phyloP scores from a whole-genome alignment of 2,329 filamentous ascomycete genomes.

The Huntiella moniliformis region DNA sequence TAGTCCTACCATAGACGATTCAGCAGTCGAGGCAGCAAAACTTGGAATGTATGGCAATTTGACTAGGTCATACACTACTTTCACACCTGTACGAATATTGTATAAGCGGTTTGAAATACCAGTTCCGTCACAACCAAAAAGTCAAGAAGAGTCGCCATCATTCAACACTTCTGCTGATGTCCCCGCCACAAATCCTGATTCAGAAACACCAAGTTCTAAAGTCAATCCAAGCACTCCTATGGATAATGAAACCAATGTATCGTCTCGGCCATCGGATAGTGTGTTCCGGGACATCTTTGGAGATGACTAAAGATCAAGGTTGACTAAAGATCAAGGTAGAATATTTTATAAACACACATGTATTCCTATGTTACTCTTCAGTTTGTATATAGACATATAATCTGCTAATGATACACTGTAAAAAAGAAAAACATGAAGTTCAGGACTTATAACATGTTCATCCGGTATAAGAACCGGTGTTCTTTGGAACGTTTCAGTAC shows the following conservation, averaged over 20 bases:
- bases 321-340: background rate
- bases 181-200: background rate
- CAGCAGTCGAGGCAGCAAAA: conserved; percentile 69
- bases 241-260: background rate
- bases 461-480: too few species aligned
- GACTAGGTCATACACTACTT: conserved; percentile 54
- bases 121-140: conserved; percentile 39
- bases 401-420: too few species aligned
- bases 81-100: conserved; percentile 66
- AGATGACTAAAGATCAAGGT: conserved; percentile 6
- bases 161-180: background rate
- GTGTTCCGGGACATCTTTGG: conserved; percentile 12
- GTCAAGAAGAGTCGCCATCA: background rate
- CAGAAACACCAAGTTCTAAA: background rate
- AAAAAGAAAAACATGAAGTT: too few species aligned
- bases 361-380: too few species aligned
- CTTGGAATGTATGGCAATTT: conserved; percentile 85
- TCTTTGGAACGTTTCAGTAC: too few species aligned
- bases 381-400: too few species aligned
- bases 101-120: conserved; percentile 91
- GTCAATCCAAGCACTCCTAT: background rate
- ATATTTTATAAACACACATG: too few species aligned
- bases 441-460: too few species aligned
- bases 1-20: conserved; percentile 31
- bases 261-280: conserved; percentile 6